Evolutionary conservation across 1,284 basidiomycete species (phyloP), one percentile per base, ranked within the genome.

Genomic region (Naganishia sp.): DNA sequence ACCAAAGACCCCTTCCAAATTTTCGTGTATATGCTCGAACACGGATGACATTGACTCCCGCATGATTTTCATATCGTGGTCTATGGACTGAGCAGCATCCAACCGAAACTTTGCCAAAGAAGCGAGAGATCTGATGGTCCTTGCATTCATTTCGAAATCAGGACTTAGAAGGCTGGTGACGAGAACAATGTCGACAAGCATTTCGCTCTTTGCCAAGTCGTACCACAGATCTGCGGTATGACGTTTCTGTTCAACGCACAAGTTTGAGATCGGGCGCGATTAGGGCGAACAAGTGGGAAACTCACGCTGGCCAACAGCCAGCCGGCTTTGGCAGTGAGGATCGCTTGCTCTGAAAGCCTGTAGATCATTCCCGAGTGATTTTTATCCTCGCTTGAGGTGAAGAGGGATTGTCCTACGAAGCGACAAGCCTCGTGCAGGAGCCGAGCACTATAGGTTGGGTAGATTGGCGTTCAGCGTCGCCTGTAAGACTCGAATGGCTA

Each of bases 111-210:
- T 44, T 2, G 48, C 48, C 21, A 61, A 31, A 18, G 36, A n/a
- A 28, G 33, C 59, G n/a, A 61, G 59, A 10, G 59, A 36, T 28
- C 9, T 13, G 15, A 61, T 61, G 6, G 59, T 61, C n/a, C 59
- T n/a, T 13, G 48, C 48, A 52, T 61, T 61, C 59, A 61, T 61
- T 16, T 61, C 59, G 25, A 61, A 61, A 31, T 61, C 59, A 28
- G 59, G 59, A 23, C 59, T 52, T 21, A 61, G 59, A 11, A 61
- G 48, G 50, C 59, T 50, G 13, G 59, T 48, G 21, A 28, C 18
- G 9, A 61, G 15, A 42, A 61, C 23, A 7, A 61, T 61, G 25
- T 61, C 59, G 16, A 50, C 59, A 15, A 61, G 59, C 31, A 52
- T 28, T 44, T 61, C 59, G 48, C 48, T 61, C 31, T 61, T 61